phyloP scores from a whole-genome alignment of 2,329 filamentous ascomycete genomes.

The Monosporascus sp. region DNA sequence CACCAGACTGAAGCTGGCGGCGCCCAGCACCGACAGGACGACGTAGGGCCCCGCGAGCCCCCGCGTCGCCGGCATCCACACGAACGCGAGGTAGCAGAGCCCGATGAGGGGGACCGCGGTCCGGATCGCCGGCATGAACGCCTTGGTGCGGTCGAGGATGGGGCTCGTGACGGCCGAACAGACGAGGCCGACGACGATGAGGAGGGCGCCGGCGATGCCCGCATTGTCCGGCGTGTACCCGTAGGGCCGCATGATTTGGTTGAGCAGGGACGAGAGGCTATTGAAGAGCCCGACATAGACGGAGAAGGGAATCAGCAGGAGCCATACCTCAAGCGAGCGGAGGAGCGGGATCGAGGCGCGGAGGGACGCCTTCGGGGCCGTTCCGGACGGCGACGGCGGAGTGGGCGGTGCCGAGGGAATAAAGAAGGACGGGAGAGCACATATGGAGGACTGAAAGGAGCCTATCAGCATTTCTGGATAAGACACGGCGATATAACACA shows the following conservation, averaged over 20 bases:
- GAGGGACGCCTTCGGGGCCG: conserved; percentile 51
- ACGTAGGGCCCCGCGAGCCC: conserved; percentile 65
- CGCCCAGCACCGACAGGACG: conserved; percentile 72
- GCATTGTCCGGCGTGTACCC: conserved; percentile 78
- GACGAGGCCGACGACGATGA: conserved; percentile 85
- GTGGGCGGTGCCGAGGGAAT: conserved; percentile 73
- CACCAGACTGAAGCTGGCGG: conserved; percentile 72
- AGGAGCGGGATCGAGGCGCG: conserved; percentile 50
- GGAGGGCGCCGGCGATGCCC: conserved; percentile 81
- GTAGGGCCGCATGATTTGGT: conserved; percentile 85
- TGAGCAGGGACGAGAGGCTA: conserved; percentile 78
- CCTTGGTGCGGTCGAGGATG: conserved; percentile 79
- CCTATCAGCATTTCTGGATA: conserved; percentile 38
- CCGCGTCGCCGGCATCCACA: conserved; percentile 67
- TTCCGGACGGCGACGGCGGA: conserved; percentile 65
- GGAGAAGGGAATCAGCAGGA: conserved; percentile 75
- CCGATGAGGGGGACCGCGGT: conserved; percentile 70
- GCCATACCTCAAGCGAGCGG: conserved; percentile 68
- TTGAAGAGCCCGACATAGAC: conserved; percentile 94
- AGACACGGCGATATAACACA: background rate
- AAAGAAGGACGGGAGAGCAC: conserved; percentile 73
- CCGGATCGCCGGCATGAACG: conserved; percentile 70
- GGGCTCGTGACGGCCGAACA: conserved; percentile 72
- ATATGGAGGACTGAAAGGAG: conserved; percentile 40
- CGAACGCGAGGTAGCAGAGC: conserved; percentile 67